Evolutionary conservation across 345 rosid species (phyloP), one percentile per base, ranked within the genome.

Genomic region (Lenwebbia sp.): DNA sequence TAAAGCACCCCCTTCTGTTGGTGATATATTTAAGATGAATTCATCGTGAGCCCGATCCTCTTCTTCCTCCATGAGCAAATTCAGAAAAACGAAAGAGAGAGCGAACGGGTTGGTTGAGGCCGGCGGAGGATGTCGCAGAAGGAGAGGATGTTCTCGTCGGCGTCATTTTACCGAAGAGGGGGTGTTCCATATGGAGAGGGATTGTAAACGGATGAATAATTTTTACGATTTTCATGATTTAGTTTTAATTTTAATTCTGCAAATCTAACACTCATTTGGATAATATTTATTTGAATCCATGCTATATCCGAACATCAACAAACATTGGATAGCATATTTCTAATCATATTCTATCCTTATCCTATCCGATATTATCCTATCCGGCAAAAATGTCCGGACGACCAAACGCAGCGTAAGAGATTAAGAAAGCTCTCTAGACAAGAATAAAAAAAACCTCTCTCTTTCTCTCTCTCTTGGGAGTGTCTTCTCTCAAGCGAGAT

Each of bases 321-420:
- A 55, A 55, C 12, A 4, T 23, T 22, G 10, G 58, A 55, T 23
- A 26, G 23, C 12, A 55, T 19, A 54, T 23, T 55, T 55, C 22
- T 22, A 23, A 55, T 55, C 58, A n/a, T n/a, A n/a, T n/a, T n/a
- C n/a, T n/a, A n/a, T n/a, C n/a, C 9, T n/a, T 54, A 54, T 54
- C 10, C 0, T 23, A 55, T 23, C 23, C n/a, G 2, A 55, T 0
- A 0, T 10, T 10, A 56, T 56, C 6, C 6, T 25, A 11, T 57
- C 3, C 1, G 25, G 11, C 26, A 57, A 57, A 25, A 57, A 57
- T 1, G 28, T 57, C 25, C 3, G 2, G 0, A 56, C 7, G 0
- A 56, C 6, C 6, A 4, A 5, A 26, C 2, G 2, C 14, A 5
- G 3, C 12, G 14, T n/a, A n/a, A n/a, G n/a, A n/a, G n/a, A n/a